Percentiles rank a stretch among this genome's conserved stretches.
Evolutionary conservation across 1,284 basidiomycete species (phyloP).

Genomic region (Mycosarcoma maydis): DNA sequence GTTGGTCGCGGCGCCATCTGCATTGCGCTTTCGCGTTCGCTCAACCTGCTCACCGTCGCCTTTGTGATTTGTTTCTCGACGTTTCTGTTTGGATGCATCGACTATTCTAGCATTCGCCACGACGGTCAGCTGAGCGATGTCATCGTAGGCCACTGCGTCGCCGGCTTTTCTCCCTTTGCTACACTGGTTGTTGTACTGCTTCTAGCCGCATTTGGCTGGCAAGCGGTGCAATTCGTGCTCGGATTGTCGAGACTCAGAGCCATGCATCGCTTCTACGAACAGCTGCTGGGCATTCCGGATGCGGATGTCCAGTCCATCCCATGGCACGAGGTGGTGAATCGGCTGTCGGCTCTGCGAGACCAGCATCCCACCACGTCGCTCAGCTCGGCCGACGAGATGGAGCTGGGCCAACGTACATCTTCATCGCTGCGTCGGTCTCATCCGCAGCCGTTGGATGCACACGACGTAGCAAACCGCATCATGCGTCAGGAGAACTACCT

Average conservation of each 20-base stretch:
- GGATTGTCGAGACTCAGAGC: constrained; percentile 79
- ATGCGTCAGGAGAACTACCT: constrained; percentile 98
- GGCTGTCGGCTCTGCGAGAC: constrained; percentile 71
- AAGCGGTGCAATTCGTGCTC: constrained; percentile 70
- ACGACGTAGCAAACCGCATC: constrained; percentile 94
- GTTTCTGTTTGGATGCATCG: constrained; percentile 92
- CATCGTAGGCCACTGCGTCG: constrained; percentile 68
- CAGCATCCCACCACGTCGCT: constrained; percentile 57
- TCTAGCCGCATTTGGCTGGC: constrained; percentile 77
- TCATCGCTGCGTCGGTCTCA: constrained; percentile 43
- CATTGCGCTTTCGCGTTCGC: constrained; percentile 83
- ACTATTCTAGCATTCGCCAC: constrained; percentile 77
- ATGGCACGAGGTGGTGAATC: constrained; percentile 91
- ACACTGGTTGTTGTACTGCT: constrained; percentile 73
- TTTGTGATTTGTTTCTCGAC: constrained; percentile 98
- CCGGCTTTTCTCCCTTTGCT: constrained; percentile 83
- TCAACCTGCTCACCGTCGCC: constrained; percentile 92
- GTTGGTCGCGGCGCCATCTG: constrained; percentile 94
- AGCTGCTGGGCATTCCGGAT: constrained; percentile 73
- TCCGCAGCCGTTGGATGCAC: constrained; percentile 75
- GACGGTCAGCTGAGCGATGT: constrained; percentile 60
- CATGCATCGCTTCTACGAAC: constrained; percentile 86
- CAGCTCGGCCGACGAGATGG: constrained; percentile 68
- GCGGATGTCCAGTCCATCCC: constrained; percentile 95
- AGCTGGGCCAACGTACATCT: constrained; percentile 23